Evolutionary conservation across 163 green algal species (phyloP), one percentile per base, ranked within the genome.

Genomic region (Dunaliella salina): DNA sequence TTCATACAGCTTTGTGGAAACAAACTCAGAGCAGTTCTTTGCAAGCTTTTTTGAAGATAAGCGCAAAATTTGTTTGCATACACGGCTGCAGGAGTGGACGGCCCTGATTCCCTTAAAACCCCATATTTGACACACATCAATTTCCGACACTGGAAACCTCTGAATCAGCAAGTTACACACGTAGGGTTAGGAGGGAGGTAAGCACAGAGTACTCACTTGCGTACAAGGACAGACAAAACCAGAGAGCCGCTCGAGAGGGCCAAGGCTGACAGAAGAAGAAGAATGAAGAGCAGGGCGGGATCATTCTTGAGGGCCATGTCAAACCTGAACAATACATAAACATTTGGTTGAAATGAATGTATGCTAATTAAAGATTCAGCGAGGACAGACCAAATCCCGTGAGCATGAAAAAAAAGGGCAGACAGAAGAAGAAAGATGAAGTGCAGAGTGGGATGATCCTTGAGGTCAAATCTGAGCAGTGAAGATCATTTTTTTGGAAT

Each of bases 271-370:
- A 85, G 30, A 45, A 84, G 78, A 13, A 86, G 80, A 30, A 87
- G 87, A 29, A 86, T 46, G 69, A 89, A 71, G 80, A 86, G 78
- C 33, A 85, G 85, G 32, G 82, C 50, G n/a, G 57, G 59, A 29
- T 32, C 59, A 57, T 85, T 85, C 22, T 50, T 59, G 45, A 50
- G n/a, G 29, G 50, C 84, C 84, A 87, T 69, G 33, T 84, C 46
- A 81, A 87, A 87, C 30, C 75, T 63, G 79, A 18, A 83, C 5
- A 78, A 25, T 17, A 30, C n/a, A n/a, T n/a, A n/a, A n/a, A n/a
- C n/a, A n/a, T n/a, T n/a, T n/a, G 26, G 40, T 1, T 8, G 26
- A 80, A 29, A 80, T 32, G 20, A 87, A 33, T 24, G 11, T 1
- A 26, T n/a, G n/a, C n/a, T n/a, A n/a, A n/a, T n/a, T n/a, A n/a